A percentile compares a stretch with the other conserved stretches of the same genome.
phyloP scores from a whole-genome alignment of 352 stramenopile species.

The Phytophthora aleatoria region DNA sequence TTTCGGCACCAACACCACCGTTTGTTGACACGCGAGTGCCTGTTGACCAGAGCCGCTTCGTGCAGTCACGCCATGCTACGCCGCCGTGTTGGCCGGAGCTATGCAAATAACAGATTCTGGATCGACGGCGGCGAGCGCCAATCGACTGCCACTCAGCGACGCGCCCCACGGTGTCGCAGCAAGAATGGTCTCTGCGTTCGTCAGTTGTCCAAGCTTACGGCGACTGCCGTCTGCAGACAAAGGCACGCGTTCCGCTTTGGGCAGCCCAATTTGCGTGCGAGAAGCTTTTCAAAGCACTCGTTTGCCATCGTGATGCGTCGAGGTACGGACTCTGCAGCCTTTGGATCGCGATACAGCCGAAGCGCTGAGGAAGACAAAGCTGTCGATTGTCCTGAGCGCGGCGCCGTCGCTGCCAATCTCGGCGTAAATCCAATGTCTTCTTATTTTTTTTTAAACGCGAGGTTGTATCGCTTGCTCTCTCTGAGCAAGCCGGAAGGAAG shows the following conservation, averaged over 20 bases:
- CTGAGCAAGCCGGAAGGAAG: constrained; percentile 4
- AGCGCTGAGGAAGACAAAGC: constrained; percentile 22
- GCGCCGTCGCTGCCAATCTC: constrained; percentile 10
- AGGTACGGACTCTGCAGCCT: constrained; percentile 18
- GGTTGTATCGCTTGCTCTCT: constrained; percentile 15
- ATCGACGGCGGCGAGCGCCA: constrained; percentile 15
- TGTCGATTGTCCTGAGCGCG: constrained; percentile 17
- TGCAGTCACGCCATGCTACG: constrained; percentile 21
- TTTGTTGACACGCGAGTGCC: constrained; percentile 30
- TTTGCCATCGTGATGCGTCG: constrained; percentile 13
- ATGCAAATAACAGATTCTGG: constrained; percentile 36
- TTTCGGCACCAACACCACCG: constrained; percentile 29
- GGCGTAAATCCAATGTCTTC: constrained; percentile 1
- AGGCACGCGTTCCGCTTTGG: too few relatives aligned
- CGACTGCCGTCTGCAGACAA: background rate
- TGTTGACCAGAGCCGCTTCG: constrained; percentile 18
- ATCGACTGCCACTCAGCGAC: constrained; percentile 11
- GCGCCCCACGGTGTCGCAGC: constrained; percentile 16
- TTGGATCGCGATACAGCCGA: constrained; percentile 33
- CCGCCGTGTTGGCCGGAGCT: constrained; percentile 28
- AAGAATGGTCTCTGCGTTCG: constrained; percentile 12
- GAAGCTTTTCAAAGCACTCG: background rate
- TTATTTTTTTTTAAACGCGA: constrained; percentile 2
- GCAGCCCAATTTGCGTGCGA: too few relatives aligned
- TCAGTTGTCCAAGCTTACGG: background rate